These are phyloP conservation scores for Hibiscus trionum DNA, from an alignment of 345 rosid genomes.

Conservation along the genomic window DNA sequence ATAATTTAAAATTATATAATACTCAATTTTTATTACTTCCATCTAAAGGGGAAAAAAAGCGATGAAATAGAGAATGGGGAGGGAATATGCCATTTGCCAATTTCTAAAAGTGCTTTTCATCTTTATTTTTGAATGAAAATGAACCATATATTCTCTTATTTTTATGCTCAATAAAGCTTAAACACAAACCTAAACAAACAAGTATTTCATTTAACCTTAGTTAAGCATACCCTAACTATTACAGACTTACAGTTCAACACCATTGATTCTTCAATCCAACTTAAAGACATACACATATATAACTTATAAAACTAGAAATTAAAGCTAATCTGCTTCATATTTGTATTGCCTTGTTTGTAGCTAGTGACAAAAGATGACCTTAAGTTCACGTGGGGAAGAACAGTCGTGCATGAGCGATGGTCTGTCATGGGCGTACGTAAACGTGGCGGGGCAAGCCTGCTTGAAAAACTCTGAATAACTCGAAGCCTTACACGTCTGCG, in stretches of 20 bases:
- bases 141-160: neutral
- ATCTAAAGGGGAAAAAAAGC: too few relatives aligned
- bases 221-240: neutral
- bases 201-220: neutral
- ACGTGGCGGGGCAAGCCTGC: conserved; percentile 78
- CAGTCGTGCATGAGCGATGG: conserved; percentile 88
- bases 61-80: too few relatives aligned
- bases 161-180: neutral
- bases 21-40: too few relatives aligned
- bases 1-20: too few relatives aligned
- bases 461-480: conserved; percentile 68
- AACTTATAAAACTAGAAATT: neutral
- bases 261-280: neutral
- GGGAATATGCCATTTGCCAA: too few relatives aligned
- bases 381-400: conserved; percentile 81
- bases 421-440: conserved; percentile 77
- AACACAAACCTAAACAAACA: neutral
- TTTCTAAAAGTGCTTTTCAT: neutral
- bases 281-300: neutral
- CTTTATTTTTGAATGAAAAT: neutral
- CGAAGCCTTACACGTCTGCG: conserved; percentile 64
- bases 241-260: neutral
- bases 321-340: neutral
- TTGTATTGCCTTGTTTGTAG: neutral
- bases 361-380: conserved; percentile 90